Conservation (phyloP, 306 rosid species). For the Potentilla sterilis region DNA sequence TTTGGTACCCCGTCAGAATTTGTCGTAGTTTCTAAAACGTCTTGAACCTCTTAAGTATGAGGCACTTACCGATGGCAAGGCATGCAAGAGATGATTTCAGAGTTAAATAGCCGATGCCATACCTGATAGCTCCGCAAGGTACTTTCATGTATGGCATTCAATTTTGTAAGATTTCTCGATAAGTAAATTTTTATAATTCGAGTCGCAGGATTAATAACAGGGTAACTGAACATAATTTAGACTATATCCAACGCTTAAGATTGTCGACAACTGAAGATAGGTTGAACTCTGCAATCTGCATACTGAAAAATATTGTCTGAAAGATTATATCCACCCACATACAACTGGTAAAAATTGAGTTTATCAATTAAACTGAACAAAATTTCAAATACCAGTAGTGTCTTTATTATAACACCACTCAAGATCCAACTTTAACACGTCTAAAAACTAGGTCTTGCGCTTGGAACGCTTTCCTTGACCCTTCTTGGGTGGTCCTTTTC, state of each 20-base stretch:
- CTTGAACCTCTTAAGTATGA: background rate
- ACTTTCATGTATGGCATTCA: background rate
- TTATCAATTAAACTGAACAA: background rate
- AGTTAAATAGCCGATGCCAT: background rate
- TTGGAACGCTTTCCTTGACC: slow-evolving; percentile 89
- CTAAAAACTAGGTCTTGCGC: slow-evolving; percentile 44
- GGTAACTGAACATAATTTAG: background rate
- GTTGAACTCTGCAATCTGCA: background rate
- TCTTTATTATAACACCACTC: slow-evolving; percentile 20
- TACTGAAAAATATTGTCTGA: background rate
- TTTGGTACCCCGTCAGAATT: background rate
- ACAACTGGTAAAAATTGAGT: background rate
- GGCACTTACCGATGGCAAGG: background rate
- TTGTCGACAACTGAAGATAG: background rate
- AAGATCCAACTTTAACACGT: slow-evolving; percentile 17
- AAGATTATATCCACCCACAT: background rate
- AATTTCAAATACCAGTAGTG: slow-evolving; percentile 14
- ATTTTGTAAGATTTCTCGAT: background rate
- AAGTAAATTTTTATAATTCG: background rate
- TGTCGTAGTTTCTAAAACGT: background rate
- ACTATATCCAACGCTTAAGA: background rate
- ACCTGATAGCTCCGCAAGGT: background rate
- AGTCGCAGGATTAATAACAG: background rate
- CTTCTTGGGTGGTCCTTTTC: slow-evolving; percentile 94
- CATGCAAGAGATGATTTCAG: background rate